These are phyloP conservation scores for Scytalidium lignicola DNA, from an alignment of 2,329 filamentous ascomycete species.

Conservation along the genomic window DNA sequence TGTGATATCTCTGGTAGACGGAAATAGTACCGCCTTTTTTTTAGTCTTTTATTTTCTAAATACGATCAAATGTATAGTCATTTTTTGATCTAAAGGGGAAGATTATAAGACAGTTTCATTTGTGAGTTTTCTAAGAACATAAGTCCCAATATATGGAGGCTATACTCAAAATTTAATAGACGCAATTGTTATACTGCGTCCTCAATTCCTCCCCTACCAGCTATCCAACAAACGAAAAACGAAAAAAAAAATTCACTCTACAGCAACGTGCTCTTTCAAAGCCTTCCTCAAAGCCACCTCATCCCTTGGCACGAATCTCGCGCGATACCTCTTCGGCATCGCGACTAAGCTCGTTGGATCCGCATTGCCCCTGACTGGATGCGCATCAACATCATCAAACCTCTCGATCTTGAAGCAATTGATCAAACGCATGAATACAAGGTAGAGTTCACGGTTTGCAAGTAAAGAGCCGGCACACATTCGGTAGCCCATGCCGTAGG, in stretches of 20 bases:
- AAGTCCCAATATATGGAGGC: too few relatives aligned
- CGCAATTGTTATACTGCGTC: too few relatives aligned
- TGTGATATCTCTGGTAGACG: too few relatives aligned
- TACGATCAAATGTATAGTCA: too few relatives aligned
- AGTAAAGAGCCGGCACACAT: constrained; percentile 63
- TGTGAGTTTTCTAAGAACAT: too few relatives aligned
- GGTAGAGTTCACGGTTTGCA: constrained; percentile 60
- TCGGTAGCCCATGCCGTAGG: constrained; percentile 60
- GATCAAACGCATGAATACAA: constrained; percentile 57
- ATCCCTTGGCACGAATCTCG: constrained; percentile 52
- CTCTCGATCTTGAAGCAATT: constrained; percentile 56
- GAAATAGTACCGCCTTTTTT: too few relatives aligned
- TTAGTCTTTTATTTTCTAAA: too few relatives aligned
- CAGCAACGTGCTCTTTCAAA: constrained; percentile 25
- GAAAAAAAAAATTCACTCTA: constrained; percentile 4
- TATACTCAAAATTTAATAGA: too few relatives aligned
- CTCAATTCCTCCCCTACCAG: too few relatives aligned
- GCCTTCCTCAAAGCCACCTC: constrained; percentile 37
- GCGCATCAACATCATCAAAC: constrained; percentile 48
- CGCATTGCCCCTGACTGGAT: constrained; percentile 53
- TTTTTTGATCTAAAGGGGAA: too few relatives aligned
- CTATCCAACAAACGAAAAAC: too few relatives aligned
- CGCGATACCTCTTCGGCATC: constrained; percentile 53
- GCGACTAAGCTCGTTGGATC: constrained; percentile 59
- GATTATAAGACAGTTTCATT: too few relatives aligned